Conservation (phyloP, 2,329 filamentous ascomycete genomes). For the Parastagonospora nodorum region DNA sequence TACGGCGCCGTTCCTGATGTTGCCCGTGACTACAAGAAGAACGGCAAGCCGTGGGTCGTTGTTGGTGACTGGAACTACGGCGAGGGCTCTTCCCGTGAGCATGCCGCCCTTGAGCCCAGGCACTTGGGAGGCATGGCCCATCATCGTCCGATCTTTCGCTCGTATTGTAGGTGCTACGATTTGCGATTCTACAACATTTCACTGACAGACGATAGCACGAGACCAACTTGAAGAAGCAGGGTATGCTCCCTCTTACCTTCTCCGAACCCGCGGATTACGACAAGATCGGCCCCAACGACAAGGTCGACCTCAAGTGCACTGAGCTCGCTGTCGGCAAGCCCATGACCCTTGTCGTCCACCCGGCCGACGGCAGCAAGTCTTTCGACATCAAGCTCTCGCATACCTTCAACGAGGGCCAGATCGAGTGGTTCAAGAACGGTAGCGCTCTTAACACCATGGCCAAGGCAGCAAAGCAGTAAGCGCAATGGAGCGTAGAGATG, state of each 20-base stretch:
- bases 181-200: not conserved
- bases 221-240: constrained; percentile 99
- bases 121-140: constrained; percentile 96
- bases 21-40: constrained; percentile 97
- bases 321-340: constrained; percentile 92
- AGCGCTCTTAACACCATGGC: constrained; percentile 99
- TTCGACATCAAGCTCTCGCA: constrained; percentile 87
- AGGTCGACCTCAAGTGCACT: constrained; percentile 86
- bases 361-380: constrained; percentile 74
- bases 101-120: constrained; percentile 95
- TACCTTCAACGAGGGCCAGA: constrained; percentile 97
- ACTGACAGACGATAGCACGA: constrained; percentile 67
- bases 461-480: constrained; percentile 58
- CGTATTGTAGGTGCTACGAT: constrained; percentile 69
- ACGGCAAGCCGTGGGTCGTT: constrained; percentile 95
- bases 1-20: constrained; percentile 89
- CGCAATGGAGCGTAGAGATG: constrained; percentile 5
- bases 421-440: constrained; percentile 99
- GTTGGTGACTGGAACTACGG: constrained; percentile 99
- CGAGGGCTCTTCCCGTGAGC: constrained; percentile 96
- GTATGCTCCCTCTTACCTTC: constrained; percentile 98
- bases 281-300: constrained; percentile 91
- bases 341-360: constrained; percentile 88
- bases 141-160: constrained; percentile 93
- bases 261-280: constrained; percentile 95